Percentiles rank a stretch among this genome's conserved stretches.
These are phyloP conservation scores for Euphorbia celastroides DNA, from an alignment of 441 rosid species.

Conservation along the genomic window DNA sequence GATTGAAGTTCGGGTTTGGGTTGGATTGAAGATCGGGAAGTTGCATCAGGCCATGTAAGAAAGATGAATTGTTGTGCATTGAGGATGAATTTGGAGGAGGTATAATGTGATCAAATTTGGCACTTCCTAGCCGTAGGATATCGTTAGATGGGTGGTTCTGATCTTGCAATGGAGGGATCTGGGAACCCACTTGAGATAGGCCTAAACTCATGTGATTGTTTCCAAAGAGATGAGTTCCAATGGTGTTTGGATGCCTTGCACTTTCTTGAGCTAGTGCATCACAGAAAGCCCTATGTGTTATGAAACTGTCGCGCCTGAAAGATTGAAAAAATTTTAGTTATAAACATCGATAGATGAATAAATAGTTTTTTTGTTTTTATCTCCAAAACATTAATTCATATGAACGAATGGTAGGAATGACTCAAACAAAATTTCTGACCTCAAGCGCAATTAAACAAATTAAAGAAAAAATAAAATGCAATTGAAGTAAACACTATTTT, in stretches of 20 bases:
- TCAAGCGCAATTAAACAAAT: too few species aligned
- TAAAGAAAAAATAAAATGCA: too few species aligned
- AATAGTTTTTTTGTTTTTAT: too few species aligned
- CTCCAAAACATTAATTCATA: too few species aligned
- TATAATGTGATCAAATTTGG: conserved; percentile 44
- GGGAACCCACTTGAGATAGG: conserved; percentile 38
- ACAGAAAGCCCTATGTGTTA: conserved; percentile 79
- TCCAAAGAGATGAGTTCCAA: conserved; percentile 44
- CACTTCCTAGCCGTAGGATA: conserved; percentile 31
- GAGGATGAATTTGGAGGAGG: conserved; percentile 31
- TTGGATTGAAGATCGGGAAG: conserved; percentile 42
- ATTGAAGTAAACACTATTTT: too few species aligned
- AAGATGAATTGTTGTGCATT: conserved; percentile 13
- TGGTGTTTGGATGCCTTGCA: conserved; percentile 53
- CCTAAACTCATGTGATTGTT: conserved; percentile 36
- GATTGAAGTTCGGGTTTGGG: conserved; percentile 23
- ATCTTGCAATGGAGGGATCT: conserved; percentile 32
- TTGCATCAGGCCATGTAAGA: conserved; percentile 47
- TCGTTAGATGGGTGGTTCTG: conserved; percentile 28
- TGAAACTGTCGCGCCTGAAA: conserved; percentile 85
- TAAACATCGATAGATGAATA: too few species aligned
- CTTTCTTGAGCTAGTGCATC: conserved; percentile 75
- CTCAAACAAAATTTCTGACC: too few species aligned
- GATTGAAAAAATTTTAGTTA: too few species aligned
- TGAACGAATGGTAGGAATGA: too few species aligned